Base-by-base conservation (phyloP, 176 grass and related monocot genomes). In the Juncus effusus region DNA sequence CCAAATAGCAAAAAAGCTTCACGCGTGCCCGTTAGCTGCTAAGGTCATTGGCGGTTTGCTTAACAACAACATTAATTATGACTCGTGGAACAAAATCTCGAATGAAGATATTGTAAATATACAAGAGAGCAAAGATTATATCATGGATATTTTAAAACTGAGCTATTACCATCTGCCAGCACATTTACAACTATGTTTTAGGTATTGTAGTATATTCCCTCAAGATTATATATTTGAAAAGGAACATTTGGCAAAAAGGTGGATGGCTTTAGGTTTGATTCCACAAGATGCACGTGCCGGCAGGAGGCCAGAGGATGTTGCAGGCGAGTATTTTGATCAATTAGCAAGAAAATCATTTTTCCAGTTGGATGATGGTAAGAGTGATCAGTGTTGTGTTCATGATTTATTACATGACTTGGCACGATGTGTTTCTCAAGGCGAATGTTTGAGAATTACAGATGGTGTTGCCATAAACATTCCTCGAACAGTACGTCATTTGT, bases 191-290 rank as follows among this genome's bases (percentile, higher is more conserved):
- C 16, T 3, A 55, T 79, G 66, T 36, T 79, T 79, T 70, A 63
- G 77, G 13, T 88, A 76, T 68, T 83, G 61, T 59, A 76, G 62
- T 36, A 77, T 88, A 81, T 81, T 88, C 77, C 85, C 78, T 2
- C 77, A 78, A 79, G 64, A 84, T 36, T 72, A 72, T 65, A 49
- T 54, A 7, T 83, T 88, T 59, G 38, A 76, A 10, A 78, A 56
- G 5, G 78, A 70, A 13, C 61, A 81, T 51, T 61, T 84, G 55
- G 54, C 84, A 38, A 74, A 62, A 39, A 70, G 83, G 81, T 88
- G 70, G 56, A 74, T 74, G 55, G 36, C 54, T 5, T 28, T 39
- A 12, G 56, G 56, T 11, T 74, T 74, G 5, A 74, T 62, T 47
- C 8, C 13, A 12, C 13, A 47, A 51, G 4, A 54, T 4, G 13